Conservation (phyloP, 331 rosid species). For the Acacia concinna region DNA sequence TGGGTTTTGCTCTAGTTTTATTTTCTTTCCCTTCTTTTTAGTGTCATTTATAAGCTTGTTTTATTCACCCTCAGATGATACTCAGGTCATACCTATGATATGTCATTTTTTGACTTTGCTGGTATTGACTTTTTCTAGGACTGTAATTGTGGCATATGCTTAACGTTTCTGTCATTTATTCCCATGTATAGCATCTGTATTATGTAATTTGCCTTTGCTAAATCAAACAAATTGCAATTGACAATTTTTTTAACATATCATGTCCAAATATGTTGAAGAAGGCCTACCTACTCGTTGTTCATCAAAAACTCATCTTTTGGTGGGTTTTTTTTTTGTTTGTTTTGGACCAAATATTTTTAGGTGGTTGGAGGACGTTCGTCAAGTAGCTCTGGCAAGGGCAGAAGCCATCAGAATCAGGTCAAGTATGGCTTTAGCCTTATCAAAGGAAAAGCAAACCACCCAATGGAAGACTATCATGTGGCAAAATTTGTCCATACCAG, state of each 20-base stretch:
- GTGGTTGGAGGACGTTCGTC: slow-evolving; percentile 78
- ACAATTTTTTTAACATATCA: not conserved
- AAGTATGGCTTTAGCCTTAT: slow-evolving; percentile 89
- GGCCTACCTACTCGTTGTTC: slow-evolving; percentile 13
- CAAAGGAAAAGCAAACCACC: slow-evolving; percentile 95
- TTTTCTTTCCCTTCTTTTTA: not conserved
- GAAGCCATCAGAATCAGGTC: slow-evolving; percentile 59
- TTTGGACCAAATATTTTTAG: slow-evolving; percentile 42
- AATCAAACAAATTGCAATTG: not conserved
- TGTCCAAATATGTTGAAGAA: slow-evolving; percentile 19
- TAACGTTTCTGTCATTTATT: not conserved
- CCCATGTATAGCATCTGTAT: not conserved
- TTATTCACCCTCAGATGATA: not conserved
- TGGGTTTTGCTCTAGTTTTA: slow-evolving; percentile 9
- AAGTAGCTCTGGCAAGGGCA: slow-evolving; percentile 79
- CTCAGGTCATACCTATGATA: slow-evolving; percentile 14
- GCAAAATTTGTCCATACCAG: slow-evolving; percentile 59
- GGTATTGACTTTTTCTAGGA: slow-evolving; percentile 2
- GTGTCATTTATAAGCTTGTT: not conserved
- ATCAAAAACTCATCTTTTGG: slow-evolving; percentile 39
- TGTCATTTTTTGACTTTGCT: not conserved
- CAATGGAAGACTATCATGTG: slow-evolving; percentile 92
- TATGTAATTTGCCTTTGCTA: not conserved
- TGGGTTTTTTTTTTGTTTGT: slow-evolving; percentile 30
- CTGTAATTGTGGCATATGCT: slow-evolving; percentile 10